Base-by-base conservation (phyloP, 495 filamentous ascomycete genomes). In the Talaromyces proteolyticus region DNA sequence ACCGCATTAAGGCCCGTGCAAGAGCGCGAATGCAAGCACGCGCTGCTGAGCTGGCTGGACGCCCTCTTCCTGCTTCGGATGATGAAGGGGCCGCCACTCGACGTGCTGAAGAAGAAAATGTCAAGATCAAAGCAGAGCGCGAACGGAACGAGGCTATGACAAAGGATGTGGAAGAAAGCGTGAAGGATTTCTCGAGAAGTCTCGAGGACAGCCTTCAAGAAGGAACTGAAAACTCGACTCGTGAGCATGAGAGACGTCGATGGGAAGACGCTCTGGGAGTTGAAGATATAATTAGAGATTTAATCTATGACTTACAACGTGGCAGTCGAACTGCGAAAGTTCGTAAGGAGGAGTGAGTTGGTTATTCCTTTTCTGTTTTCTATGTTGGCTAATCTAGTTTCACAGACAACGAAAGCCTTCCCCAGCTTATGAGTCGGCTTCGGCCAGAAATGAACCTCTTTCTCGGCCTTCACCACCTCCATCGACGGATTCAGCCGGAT, bases 1-100 rank as follows among this genome's bases (percentile, higher is more conserved):
- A 99, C 67, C 79, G 92, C 22, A 82, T 97, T 44, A 96, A 96
- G 68, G 94, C 94, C 19, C 83, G 91, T 44, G 91, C 94, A 25
- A 95, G 89, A 65, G 91, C 91, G 36, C 93, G 95, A 80, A 96
- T 99, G 93, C 91, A 97, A 70, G 91, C 95, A 53, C 86, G 92
- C 38, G 88, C 92, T 56, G 94, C 94, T 44, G 92, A 91, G 34
- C 70, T 99, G 55, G 87, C 90, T 40, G 94, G 94, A 34, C 86
- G 83, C 61, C 87, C 89, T 54, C 67, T 84, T 21, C 68, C 74
- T 12, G 65, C 74, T 10, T 70, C 78, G 34, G 82, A 88, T 50
- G 87, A 91, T 59, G 75, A 81, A 5, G 88, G 81, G 49, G 88
- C 89, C 8, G 85, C 90, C 34, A 73, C 85, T 52, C 87, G 89